phyloP scores from a whole-genome alignment of 2,329 filamentous ascomycete genomes.

The Botrytis paeoniae region DNA sequence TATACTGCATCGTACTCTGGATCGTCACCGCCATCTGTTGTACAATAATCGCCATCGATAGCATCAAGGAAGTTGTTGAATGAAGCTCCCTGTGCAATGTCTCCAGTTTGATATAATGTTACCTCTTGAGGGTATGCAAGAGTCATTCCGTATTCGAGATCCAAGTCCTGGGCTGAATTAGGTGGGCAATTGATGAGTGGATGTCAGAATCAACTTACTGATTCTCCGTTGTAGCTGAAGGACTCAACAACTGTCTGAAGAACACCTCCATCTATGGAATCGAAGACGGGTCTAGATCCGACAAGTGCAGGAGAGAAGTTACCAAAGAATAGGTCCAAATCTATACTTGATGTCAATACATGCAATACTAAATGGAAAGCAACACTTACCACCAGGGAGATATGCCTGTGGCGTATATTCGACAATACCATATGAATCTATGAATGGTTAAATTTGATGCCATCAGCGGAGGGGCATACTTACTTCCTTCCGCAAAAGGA shows the following conservation, averaged over 20 bases:
- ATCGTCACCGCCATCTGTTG: constrained; percentile 39
- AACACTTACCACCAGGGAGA: constrained; percentile 40
- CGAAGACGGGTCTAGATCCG: constrained; percentile 45
- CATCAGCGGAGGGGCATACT: background rate
- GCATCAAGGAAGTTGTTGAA: constrained; percentile 38
- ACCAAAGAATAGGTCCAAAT: constrained; percentile 49
- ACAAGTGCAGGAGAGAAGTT: constrained; percentile 44
- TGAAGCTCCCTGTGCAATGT: constrained; percentile 26
- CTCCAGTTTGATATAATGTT: constrained; percentile 41
- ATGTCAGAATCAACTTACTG: constrained; percentile 28
- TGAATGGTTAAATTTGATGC: background rate
- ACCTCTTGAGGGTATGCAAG: constrained; percentile 51
- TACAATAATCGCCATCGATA: constrained; percentile 45
- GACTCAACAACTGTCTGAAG: constrained; percentile 42
- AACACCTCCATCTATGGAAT: constrained; percentile 47
- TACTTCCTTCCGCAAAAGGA: constrained; percentile 26
- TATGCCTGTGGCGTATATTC: constrained; percentile 49
- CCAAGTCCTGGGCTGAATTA: constrained; percentile 41
- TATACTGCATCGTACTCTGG: constrained; percentile 38
- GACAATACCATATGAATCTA: constrained; percentile 50
- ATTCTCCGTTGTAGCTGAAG: constrained; percentile 47
- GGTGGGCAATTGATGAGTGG: background rate
- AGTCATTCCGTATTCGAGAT: constrained; percentile 53
- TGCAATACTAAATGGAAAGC: background rate
- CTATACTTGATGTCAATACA: background rate